phyloP scores from a whole-genome alignment of 768 basidiomycete genomes.

The Cubamyces lactineus region DNA sequence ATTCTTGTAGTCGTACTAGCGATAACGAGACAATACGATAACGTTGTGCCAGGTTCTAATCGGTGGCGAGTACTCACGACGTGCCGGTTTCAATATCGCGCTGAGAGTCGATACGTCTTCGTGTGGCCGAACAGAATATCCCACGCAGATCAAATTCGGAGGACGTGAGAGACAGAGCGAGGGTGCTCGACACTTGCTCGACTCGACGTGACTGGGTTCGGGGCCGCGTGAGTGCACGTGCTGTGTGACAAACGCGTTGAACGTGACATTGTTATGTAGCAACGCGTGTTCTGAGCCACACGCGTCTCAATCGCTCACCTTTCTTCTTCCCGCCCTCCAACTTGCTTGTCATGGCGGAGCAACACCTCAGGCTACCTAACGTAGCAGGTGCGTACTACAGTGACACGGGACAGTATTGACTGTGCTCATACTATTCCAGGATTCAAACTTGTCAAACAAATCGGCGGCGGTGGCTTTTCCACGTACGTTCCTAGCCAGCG shows the following conservation, averaged over 20 bases:
- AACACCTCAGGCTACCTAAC: constrained; percentile 14
- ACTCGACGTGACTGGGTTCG: not conserved
- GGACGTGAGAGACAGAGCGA: too few species aligned
- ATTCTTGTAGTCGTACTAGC: too few species aligned
- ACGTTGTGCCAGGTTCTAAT: too few species aligned
- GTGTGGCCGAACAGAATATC: too few species aligned
- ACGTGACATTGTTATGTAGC: not conserved
- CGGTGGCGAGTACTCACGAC: too few species aligned
- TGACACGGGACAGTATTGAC: not conserved
- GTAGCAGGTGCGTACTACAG: constrained; percentile 4
- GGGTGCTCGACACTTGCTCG: not conserved
- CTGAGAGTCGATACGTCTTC: too few species aligned
- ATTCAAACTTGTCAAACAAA: constrained; percentile 69
- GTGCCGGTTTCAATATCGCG: too few species aligned
- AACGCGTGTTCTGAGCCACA: constrained; percentile 14
- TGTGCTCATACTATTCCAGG: constrained; percentile 43
- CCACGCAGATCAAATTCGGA: too few species aligned
- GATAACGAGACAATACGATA: too few species aligned
- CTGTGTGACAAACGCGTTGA: constrained; percentile 11
- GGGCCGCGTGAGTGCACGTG: constrained; percentile 3
- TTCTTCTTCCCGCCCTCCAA: not conserved
- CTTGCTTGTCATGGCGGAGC: constrained; percentile 7
- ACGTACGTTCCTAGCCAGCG: constrained; percentile 51
- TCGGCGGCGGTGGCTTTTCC: constrained; percentile 89
- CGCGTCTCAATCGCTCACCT: not conserved